Conservation (phyloP, 2,329 filamentous ascomycete genomes). For the Coniochaeta hoffmannii region DNA sequence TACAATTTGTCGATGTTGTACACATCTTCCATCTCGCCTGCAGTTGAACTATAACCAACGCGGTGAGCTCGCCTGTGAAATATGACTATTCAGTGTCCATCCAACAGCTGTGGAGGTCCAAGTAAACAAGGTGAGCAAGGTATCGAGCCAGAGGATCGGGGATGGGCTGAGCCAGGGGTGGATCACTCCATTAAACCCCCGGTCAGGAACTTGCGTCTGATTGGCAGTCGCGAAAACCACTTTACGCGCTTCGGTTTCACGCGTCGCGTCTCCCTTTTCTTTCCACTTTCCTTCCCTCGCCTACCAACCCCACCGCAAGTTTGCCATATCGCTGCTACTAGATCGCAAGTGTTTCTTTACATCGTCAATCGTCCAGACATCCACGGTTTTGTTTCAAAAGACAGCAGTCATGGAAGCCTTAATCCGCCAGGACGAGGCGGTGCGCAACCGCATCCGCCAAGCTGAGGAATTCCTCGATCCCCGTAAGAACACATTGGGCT, state of each 20-base stretch:
- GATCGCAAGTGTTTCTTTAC: background rate
- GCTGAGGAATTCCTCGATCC: conserved; percentile 94
- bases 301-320: background rate
- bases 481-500: conserved; percentile 45
- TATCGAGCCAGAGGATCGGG: no score
- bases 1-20: no score
- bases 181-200: background rate
- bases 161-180: no score
- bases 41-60: no score
- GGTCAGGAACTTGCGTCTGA: background rate
- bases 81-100: no score
- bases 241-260: conserved; percentile 12
- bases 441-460: conserved; percentile 73
- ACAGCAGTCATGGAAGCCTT: conserved; percentile 58
- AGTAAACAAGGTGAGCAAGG: no score
- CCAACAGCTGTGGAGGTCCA: no score
- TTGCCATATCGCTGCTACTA: no score
- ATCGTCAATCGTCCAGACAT: conserved; percentile 1
- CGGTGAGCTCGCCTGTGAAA: no score
- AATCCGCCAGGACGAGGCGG: conserved; percentile 77
- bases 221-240: conserved; percentile 10
- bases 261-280: conserved; percentile 9
- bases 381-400: background rate
- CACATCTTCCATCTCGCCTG: no score
- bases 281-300: background rate